Evolutionary conservation across 2,329 filamentous ascomycete genomes (phyloP), one percentile per base, ranked within the genome.

Genomic region (Cytospora mali): DNA sequence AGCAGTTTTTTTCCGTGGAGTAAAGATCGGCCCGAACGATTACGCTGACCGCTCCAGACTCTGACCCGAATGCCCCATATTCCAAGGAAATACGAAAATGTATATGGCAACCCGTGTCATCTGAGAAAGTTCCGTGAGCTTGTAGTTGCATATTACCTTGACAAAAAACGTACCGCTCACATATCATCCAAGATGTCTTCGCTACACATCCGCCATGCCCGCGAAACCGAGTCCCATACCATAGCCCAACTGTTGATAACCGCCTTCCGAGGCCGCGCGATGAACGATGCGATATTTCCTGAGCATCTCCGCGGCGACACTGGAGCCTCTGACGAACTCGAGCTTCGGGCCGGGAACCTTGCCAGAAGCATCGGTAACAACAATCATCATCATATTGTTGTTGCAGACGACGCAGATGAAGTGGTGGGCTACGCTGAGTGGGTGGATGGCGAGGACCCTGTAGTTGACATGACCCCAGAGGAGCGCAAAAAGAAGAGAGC

Each of bases 211-310:
- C 61, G 64, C 18, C 14, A 29, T 5, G 56, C 53, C 7, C 29
- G 39, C 16, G 29, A 61, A 49, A 21, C 55, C 6, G 61, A 63
- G 9, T 31, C 63, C 6, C 4, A 35, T 2, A 14, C 39, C 18
- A 28, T 63, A 25, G 25, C 29, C 6, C 48, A 57, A 35, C 18
- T 65, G 14, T 25, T 35, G 7, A 2, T 46, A 21, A 58, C 13
- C 21, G 56, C 63, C 7, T 57, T 60, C 56, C 46, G 31, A 16
- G 63, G 57, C 6, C 63, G 57, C n/a, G 48, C 42, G 5, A 33
- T 61, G 16, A 63, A 27, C 35, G 53, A 59, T 3, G 56, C 64
- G 7, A 53, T 65, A 6, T 65, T 65, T 56, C 64, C 64, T 1
- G 25, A 57, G 21, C 52, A 21, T 48, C 53, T 63, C 6, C 56